Evolutionary conservation across 2,329 filamentous ascomycete species (phyloP).

Genomic region (Cucurbitaria berberidis): DNA sequence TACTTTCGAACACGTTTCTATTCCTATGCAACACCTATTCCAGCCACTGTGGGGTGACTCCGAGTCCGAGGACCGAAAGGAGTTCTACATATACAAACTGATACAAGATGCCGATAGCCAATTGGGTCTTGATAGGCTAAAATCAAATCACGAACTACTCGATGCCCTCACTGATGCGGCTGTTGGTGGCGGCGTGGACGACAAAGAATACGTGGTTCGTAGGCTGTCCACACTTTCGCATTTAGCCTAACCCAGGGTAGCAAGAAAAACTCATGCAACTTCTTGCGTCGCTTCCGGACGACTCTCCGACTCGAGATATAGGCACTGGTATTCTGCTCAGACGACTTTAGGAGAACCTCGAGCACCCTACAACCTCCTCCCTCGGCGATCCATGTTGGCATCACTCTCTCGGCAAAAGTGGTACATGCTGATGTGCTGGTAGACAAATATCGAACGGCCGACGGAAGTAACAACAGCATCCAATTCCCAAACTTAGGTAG

Average conservation of each 20-base stretch:
- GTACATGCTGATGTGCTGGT: neutral
- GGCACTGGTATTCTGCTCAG: conserved; percentile 9
- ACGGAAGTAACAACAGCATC: conserved; percentile 57
- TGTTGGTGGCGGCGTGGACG: conserved; percentile 3
- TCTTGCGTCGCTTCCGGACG: conserved; percentile 10
- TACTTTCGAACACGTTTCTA: neutral
- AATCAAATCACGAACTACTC: conserved; percentile 5
- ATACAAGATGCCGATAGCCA: conserved; percentile 8
- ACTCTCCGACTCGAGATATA: neutral
- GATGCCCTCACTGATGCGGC: conserved; percentile 3
- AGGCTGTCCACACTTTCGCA: neutral
- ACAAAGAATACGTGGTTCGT: conserved; percentile 14
- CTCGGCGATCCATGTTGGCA: conserved; percentile 7
- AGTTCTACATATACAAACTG: neutral
- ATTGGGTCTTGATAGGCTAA: conserved; percentile 1
- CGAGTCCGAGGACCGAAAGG: conserved; percentile 1
- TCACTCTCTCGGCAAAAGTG: neutral
- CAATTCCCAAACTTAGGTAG: conserved; percentile 65
- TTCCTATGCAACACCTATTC: neutral
- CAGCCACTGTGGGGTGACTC: neutral
- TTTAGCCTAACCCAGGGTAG: neutral
- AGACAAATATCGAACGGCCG: conserved; percentile 32
- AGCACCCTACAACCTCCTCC: conserved; percentile 47
- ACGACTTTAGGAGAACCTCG: conserved; percentile 48
- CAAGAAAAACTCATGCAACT: conserved; percentile 10